A percentile compares a stretch with the other conserved stretches of the same genome.
phyloP scores from a whole-genome alignment of 495 filamentous ascomycete genomes.

The Penicillium taxi region DNA sequence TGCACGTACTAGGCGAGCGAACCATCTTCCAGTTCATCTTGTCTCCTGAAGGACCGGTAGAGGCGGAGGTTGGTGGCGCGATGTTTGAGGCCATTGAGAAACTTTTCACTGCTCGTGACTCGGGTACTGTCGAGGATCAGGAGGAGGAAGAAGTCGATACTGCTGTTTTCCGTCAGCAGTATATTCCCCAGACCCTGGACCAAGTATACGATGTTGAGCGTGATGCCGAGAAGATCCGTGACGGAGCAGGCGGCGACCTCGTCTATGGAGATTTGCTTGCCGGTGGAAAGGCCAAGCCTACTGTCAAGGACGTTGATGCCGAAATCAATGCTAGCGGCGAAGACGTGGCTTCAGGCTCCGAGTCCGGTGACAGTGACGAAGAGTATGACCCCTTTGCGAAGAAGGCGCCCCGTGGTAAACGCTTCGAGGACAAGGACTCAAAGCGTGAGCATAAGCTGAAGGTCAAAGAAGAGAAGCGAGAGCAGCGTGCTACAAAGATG shows the following conservation, averaged over 20 bases:
- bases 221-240: conserved; percentile 67
- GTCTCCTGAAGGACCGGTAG: conserved; percentile 43
- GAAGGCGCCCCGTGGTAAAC: conserved; percentile 72
- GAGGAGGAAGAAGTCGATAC: conserved; percentile 62
- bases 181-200: conserved; percentile 87
- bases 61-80: conserved; percentile 22
- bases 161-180: conserved; percentile 89
- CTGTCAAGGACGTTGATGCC: conserved; percentile 27
- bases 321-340: conserved; percentile 45
- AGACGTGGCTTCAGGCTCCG: conserved; percentile 35
- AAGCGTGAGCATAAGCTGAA: conserved; percentile 85
- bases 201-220: conserved; percentile 95
- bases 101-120: conserved; percentile 36
- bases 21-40: conserved; percentile 74
- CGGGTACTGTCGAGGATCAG: conserved; percentile 30
- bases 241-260: conserved; percentile 62
- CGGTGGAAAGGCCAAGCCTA: conserved; percentile 52
- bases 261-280: conserved; percentile 71
- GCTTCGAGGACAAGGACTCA: conserved; percentile 80
- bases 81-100: conserved; percentile 46
- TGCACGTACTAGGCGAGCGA: conserved; percentile 67
- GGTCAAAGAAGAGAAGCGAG: conserved; percentile 90
- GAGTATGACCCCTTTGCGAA: conserved; percentile 49
- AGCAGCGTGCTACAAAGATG: conserved; percentile 87
- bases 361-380: conserved; percentile 40